phyloP scores from a whole-genome alignment of 2,329 filamentous ascomycete genomes.

The Orbilia blumenaviensis region DNA sequence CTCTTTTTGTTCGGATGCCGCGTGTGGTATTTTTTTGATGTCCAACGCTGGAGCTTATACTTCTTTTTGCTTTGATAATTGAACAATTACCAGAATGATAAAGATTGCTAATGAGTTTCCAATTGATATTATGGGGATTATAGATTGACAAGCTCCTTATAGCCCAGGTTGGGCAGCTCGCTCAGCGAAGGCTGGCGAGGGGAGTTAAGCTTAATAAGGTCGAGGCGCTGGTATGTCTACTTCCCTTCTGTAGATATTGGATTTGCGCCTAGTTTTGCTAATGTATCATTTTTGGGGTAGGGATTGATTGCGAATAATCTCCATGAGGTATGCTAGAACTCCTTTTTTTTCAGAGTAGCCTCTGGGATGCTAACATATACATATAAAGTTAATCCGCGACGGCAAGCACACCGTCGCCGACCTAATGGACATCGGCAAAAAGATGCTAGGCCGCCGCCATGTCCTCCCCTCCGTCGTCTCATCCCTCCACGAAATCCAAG shows the following conservation, averaged over 20 bases:
- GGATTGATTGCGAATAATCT: slow-evolving; percentile 86
- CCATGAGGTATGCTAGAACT: slow-evolving; percentile 72
- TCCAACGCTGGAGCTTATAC: too few relatives aligned
- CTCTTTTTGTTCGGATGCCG: not conserved
- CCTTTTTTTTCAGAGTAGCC: not conserved
- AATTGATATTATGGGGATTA: not conserved
- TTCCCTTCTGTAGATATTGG: not conserved
- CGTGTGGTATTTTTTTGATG: slow-evolving; percentile 17
- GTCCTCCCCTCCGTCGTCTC: slow-evolving; percentile 79
- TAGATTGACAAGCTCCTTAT: slow-evolving; percentile 97
- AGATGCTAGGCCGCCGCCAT: slow-evolving; percentile 91
- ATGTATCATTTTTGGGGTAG: slow-evolving; percentile 63
- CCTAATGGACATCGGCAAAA: slow-evolving; percentile 89
- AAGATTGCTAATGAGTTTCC: too few relatives aligned
- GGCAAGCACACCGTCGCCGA: slow-evolving; percentile 89
- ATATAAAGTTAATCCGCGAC: slow-evolving; percentile 83
- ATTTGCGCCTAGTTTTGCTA: not conserved
- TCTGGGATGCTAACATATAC: not conserved
- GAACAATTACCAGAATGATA: too few relatives aligned
- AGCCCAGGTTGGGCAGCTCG: slow-evolving; percentile 84
- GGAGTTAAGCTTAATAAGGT: slow-evolving; percentile 89
- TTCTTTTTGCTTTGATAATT: too few relatives aligned
- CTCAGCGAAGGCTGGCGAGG: slow-evolving; percentile 85
- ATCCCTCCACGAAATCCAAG: slow-evolving; percentile 84
- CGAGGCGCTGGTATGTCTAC: slow-evolving; percentile 75